Percentiles rank a stretch among this genome's conserved stretches.
phyloP scores from a whole-genome alignment of 2,329 filamentous ascomycete genomes.

The Teratosphaeria epicoccoides region DNA sequence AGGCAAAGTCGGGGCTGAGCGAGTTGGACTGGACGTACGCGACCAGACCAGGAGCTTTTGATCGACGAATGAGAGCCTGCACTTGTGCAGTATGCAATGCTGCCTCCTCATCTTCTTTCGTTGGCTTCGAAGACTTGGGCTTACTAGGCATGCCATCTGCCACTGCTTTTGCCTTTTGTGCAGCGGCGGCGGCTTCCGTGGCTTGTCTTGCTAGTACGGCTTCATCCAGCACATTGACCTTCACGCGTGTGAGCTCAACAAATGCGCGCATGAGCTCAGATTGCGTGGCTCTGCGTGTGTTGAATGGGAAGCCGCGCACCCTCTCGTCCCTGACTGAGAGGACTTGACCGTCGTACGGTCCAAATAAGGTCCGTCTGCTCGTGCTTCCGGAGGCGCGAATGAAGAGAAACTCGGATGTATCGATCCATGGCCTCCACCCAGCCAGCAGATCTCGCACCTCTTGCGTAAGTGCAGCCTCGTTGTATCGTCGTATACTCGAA shows the following conservation, averaged over 20 bases:
- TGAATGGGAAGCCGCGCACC: constrained; percentile 84
- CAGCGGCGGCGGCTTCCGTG: constrained; percentile 34
- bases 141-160: constrained; percentile 35
- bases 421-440: constrained; percentile 79
- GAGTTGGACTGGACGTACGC: constrained; percentile 72
- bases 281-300: constrained; percentile 80
- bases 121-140: constrained; percentile 52
- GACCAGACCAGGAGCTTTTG: constrained; percentile 76
- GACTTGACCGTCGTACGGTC: constrained; percentile 81
- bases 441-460: constrained; percentile 72
- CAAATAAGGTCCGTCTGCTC: constrained; percentile 79
- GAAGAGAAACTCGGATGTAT: constrained; percentile 76
- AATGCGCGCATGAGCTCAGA: constrained; percentile 91
- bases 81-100: constrained; percentile 80
- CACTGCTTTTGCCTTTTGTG: constrained; percentile 27
- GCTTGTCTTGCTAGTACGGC: constrained; percentile 43
- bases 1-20: constrained; percentile 61
- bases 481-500: constrained; percentile 79
- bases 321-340: constrained; percentile 67
- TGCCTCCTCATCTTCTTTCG: constrained; percentile 74
- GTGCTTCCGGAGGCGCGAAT: constrained; percentile 78
- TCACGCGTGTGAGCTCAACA: constrained; percentile 83
- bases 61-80: constrained; percentile 76
- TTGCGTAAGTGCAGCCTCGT: constrained; percentile 80
- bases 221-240: constrained; percentile 69